Percentiles rank a stretch among this genome's conserved stretches.
Evolutionary conservation across 208 protist species (phyloP).

Genomic region (Acanthamoeba divionensis): DNA sequence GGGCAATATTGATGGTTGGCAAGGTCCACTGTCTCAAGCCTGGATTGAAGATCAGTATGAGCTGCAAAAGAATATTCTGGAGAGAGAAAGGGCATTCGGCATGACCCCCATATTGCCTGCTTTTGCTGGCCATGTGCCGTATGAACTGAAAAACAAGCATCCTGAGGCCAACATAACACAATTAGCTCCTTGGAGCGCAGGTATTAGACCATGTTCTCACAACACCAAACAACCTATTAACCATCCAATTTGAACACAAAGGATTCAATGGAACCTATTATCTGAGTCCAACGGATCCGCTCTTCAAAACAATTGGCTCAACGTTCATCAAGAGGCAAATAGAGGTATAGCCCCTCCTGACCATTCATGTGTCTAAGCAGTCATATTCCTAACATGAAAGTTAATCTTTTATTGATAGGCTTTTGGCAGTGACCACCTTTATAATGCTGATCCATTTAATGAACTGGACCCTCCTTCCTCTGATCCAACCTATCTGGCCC

Average conservation of each 20-base stretch:
- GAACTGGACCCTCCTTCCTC: slow-evolving; percentile 56
- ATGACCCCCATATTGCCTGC: slow-evolving; percentile 68
- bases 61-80: slow-evolving; percentile 61
- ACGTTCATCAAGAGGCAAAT: not conserved
- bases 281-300: slow-evolving; percentile 32
- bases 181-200: slow-evolving; percentile 24
- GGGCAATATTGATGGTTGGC: slow-evolving; percentile 72
- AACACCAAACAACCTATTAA: no score
- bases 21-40: slow-evolving; percentile 58
- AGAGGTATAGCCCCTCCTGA: no score
- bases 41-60: not conserved
- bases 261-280: no score
- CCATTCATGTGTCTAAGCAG: no score
- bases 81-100: slow-evolving; percentile 52
- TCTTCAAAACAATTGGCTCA: slow-evolving; percentile 58
- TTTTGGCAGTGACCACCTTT: slow-evolving; percentile 61
- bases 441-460: slow-evolving; percentile 74
- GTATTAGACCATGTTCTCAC: no score
- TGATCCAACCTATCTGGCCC: slow-evolving; percentile 58
- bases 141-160: slow-evolving; percentile 36
- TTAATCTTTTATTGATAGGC: no score
- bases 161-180: slow-evolving; percentile 57
- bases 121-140: slow-evolving; percentile 73
- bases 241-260: no score
- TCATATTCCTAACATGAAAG: no score